Conservation (phyloP, 257 asterid species). For the Solanum lignicaule region DNA sequence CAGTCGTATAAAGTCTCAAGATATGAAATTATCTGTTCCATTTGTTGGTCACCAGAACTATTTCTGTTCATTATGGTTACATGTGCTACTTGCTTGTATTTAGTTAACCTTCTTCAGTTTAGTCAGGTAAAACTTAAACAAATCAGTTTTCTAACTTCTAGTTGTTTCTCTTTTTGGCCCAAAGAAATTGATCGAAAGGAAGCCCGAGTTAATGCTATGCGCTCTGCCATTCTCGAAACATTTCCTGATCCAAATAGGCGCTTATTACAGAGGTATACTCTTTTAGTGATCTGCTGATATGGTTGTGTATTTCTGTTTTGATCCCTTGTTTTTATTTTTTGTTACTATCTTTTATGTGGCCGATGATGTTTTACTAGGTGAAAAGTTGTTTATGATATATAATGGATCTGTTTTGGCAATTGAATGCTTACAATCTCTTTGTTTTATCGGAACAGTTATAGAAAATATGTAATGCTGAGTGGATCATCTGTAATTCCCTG, state of each 20-base stretch:
- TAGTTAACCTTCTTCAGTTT: not conserved
- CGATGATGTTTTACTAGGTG: not conserved
- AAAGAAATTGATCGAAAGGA: slow-evolving; percentile 74
- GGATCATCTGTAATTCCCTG: not conserved
- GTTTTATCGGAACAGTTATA: not conserved
- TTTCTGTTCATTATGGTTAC: not conserved
- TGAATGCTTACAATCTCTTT: not conserved
- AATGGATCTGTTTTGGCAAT: not conserved
- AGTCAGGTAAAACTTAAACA: not conserved
- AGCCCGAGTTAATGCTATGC: slow-evolving; percentile 71
- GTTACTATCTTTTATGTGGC: not conserved
- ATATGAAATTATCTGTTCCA: not conserved
- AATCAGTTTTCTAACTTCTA: not conserved
- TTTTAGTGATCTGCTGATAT: not conserved
- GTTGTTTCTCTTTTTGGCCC: slow-evolving; percentile 13
- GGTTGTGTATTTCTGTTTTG: not conserved
- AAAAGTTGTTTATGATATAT: not conserved
- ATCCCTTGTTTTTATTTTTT: not conserved
- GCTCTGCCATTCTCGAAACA: slow-evolving; percentile 73
- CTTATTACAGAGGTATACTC: slow-evolving; percentile 69
- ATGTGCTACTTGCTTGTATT: not conserved
- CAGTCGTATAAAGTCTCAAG: not conserved
- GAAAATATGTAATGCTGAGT: not conserved
- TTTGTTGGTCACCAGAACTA: not conserved
- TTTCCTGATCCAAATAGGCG: slow-evolving; percentile 95